Evolutionary conservation across 495 filamentous ascomycete species (phyloP), one percentile per base, ranked within the genome.

Genomic region (Cudoniella acicularis): DNA sequence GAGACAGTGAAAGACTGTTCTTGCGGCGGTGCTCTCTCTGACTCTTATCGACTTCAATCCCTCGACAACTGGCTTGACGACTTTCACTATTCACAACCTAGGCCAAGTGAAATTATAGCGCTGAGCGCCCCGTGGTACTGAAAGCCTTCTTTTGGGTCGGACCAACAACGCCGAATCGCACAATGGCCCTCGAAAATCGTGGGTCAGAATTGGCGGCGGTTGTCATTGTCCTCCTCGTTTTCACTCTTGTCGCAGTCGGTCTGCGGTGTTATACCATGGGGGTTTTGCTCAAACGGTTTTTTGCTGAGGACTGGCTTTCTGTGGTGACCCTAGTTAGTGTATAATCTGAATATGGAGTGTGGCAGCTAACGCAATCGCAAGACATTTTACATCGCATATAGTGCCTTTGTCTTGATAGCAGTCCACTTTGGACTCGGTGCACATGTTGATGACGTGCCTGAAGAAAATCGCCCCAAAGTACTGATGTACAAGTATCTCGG

Each of bases 261-360:
- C 61, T 75, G 23, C 68, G 74, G 27, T 47, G 65, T 13, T 75
- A 76, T 52, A 61, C 68, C 22, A 69, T 73, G 18, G 64, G 63
- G 17, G 54, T 56, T 56, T 52, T 75, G 49, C 62, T 76, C 40
- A 67, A 65, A 23, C 69, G 72, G 50, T 67, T 75, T 25, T 73
- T 73, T 21, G 18, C 55, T 6, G 74, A 76, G 45, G 74, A 76
- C 52, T 72, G 65, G 42, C 52, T 64, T 20, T 42, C 62, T 21
- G 54, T 67, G 10, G 20, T 62, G 22, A 64, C 63, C 21, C 23
- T 17, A 17, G 40, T 55, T 11, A 23, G 13, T 41, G 2, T 16
- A 10, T 18, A n/a, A n/a, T n/a, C n/a, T n/a, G n/a, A n/a, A n/a
- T n/a, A n/a, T n/a, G n/a, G n/a, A n/a, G n/a, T n/a, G n/a, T n/a